Percentiles rank a stretch among this genome's conserved stretches.
phyloP scores from a whole-genome alignment of 1,139 yeast genomes.

The Meyerozyma carpophila region DNA sequence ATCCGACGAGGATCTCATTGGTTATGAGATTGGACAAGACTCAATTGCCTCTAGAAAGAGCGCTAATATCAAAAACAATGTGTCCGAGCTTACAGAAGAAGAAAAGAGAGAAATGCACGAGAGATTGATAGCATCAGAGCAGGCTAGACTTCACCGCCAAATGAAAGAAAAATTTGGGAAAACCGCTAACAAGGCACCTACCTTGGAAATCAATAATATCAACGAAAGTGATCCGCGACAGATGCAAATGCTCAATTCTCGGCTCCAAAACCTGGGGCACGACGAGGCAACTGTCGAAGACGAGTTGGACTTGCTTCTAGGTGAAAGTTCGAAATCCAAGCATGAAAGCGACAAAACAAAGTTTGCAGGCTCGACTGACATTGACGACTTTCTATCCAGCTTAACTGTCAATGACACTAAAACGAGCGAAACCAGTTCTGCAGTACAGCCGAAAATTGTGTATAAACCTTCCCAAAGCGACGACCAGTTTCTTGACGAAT shows the following conservation, averaged over 20 bases:
- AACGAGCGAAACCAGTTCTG: neutral
- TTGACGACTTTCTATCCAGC: neutral
- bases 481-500: conserved; percentile 17
- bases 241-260: conserved; percentile 22
- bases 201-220: conserved; percentile 36
- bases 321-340: conserved; percentile 3
- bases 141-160: conserved; percentile 23
- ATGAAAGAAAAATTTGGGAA: conserved; percentile 25
- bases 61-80: conserved; percentile 4
- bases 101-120: conserved; percentile 23
- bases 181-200: conserved; percentile 7
- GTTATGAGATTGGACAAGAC: conserved; percentile 31
- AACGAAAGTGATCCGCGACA: conserved; percentile 20
- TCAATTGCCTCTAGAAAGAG: conserved; percentile 7
- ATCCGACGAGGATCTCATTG: conserved; percentile 26
- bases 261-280: conserved; percentile 10
- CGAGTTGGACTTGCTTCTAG: conserved; percentile 14
- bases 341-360: neutral
- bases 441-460: neutral
- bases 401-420: neutral
- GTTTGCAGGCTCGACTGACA: neutral
- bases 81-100: conserved; percentile 19
- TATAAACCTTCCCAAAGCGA: conserved; percentile 1
- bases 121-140: conserved; percentile 20
- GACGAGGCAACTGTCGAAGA: conserved; percentile 5